A percentile compares a stretch with the other conserved stretches of the same genome.
Conservation (phyloP, 108 stramenopile genomes). For the Cyclotella choctawhatcheeana region DNA sequence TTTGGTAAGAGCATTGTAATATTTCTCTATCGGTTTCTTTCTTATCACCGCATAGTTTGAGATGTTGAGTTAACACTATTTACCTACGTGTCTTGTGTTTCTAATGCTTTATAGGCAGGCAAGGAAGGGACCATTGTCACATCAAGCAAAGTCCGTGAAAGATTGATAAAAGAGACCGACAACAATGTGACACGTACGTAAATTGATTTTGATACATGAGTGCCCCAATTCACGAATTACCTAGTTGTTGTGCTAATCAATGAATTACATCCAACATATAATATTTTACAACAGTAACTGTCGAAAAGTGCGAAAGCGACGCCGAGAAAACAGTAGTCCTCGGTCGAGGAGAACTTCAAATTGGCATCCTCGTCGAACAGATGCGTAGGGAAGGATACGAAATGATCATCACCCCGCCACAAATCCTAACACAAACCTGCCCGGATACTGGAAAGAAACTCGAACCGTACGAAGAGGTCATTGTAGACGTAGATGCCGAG, state of each 20-base stretch:
- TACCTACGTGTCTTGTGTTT: no score
- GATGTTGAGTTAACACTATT: no score
- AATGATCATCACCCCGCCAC: slow-evolving; percentile 93
- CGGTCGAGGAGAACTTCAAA: slow-evolving; percentile 89
- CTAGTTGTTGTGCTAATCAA: no score
- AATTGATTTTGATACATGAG: no score
- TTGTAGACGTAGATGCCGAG: slow-evolving; percentile 90
- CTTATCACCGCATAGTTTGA: no score
- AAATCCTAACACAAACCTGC: slow-evolving; percentile 79
- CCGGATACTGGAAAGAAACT: slow-evolving; percentile 72
- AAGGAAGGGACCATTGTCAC: slow-evolving; percentile 92
- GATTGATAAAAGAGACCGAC: slow-evolving; percentile 91
- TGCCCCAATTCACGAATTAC: no score
- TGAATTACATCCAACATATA: no score
- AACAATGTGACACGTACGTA: slow-evolving; percentile 89
- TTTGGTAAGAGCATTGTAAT: no score
- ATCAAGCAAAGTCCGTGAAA: slow-evolving; percentile 80
- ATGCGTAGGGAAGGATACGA: slow-evolving; percentile 99
- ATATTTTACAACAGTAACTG: slow-evolving; percentile 42
- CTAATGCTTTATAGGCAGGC: slow-evolving; percentile 59
- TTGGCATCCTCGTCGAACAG: slow-evolving; percentile 96
- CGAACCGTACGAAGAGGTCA: slow-evolving; percentile 97
- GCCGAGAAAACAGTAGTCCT: slow-evolving; percentile 74
- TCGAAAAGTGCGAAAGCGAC: slow-evolving; percentile 71
- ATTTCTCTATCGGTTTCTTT: no score